phyloP scores from a whole-genome alignment of 176 grass and related monocot species.

The Carex myosuroides region DNA sequence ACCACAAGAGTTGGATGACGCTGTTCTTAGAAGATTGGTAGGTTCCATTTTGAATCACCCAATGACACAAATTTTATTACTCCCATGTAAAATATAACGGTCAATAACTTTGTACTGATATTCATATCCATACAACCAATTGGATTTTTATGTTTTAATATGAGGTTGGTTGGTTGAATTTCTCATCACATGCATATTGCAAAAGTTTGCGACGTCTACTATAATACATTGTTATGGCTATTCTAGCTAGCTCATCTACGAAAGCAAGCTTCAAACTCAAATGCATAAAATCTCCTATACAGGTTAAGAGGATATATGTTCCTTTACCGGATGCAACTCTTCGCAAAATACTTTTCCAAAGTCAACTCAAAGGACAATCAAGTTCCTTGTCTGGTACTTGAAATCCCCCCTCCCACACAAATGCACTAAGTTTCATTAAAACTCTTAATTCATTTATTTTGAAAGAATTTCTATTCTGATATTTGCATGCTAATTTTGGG shows the following conservation, averaged over 20 bases:
- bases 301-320: slow-evolving; percentile 99
- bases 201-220: not conserved
- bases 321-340: slow-evolving; percentile 74
- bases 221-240: not conserved
- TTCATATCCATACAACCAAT: not conserved
- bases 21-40: slow-evolving; percentile 94
- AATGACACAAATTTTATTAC: not conserved
- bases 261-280: not conserved
- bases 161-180: not conserved
- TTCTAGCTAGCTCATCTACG: not conserved
- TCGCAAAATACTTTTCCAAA: slow-evolving; percentile 75
- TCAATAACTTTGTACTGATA: not conserved
- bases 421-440: not conserved
- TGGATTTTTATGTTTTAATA: not conserved
- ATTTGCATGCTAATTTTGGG: slow-evolving; percentile 15
- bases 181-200: not conserved
- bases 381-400: slow-evolving; percentile 81
- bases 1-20: slow-evolving; percentile 96
- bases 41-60: slow-evolving; percentile 16
- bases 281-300: slow-evolving; percentile 19
- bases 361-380: slow-evolving; percentile 83
- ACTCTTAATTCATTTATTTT: not conserved
- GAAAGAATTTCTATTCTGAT: not conserved
- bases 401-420: not conserved
- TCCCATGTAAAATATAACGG: not conserved